Evolutionary conservation across 2,329 filamentous ascomycete species (phyloP).

Genomic region (Fusarium tricinctum): DNA sequence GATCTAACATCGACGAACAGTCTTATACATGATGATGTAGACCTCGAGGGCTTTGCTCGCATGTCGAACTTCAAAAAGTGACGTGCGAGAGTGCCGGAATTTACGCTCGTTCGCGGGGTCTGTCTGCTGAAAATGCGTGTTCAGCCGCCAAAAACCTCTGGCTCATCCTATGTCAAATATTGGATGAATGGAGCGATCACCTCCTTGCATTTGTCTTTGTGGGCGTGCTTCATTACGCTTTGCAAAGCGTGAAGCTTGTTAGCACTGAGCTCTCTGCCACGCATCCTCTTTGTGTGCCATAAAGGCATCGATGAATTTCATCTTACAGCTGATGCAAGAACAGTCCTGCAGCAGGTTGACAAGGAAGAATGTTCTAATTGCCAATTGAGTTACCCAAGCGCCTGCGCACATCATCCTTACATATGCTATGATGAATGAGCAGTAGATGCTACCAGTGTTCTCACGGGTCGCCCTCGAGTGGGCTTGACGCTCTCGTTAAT

Average conservation of each 20-base stretch:
- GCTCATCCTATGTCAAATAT: conserved; percentile 1
- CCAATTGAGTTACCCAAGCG: background rate
- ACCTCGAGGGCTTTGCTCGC: background rate
- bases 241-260: background rate
- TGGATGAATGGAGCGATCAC: background rate
- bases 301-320: conserved; percentile 3
- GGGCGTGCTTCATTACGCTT: background rate
- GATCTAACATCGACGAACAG: conserved; percentile 1
- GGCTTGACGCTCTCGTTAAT: conserved; percentile 5
- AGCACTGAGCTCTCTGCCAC: conserved; percentile 2
- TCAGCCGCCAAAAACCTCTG: conserved; percentile 5
- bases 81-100: conserved; percentile 8
- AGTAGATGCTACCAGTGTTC: conserved; percentile 4
- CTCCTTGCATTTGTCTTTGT: background rate
- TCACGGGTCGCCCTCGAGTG: background rate
- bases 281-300: conserved; percentile 4
- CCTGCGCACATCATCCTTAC: conserved; percentile 3
- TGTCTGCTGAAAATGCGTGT: conserved; percentile 16
- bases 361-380: background rate
- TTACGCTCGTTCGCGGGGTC: conserved; percentile 10
- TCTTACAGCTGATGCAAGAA: conserved; percentile 11
- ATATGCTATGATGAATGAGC: conserved; percentile 6
- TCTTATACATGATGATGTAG: background rate
- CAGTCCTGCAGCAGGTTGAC: background rate
- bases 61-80: conserved; percentile 4